Conservation (phyloP, 208 protist species). For the Trypanosoma scelopori region DNA sequence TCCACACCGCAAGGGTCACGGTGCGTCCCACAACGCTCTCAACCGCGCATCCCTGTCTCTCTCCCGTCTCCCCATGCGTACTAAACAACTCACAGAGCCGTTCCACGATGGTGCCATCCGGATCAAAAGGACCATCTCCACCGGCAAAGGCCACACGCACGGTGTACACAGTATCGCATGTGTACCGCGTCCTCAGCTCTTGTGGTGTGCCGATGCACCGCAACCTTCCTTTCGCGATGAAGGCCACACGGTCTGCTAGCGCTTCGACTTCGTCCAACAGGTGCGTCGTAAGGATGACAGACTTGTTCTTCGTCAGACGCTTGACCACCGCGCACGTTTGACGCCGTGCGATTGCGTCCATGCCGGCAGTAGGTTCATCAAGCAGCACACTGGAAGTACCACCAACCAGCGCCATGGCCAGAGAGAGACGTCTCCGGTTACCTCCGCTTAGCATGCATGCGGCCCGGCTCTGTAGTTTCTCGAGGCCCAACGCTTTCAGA, state of each 20-base stretch:
- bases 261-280: constrained; percentile 90
- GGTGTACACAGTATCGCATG: constrained; percentile 45
- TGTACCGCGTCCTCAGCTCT: constrained; percentile 48
- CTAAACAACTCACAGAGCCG: constrained; percentile 8
- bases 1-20: constrained; percentile 40
- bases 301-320: constrained; percentile 44
- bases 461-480: constrained; percentile 27
- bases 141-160: constrained; percentile 48
- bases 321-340: constrained; percentile 80
- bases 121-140: background rate
- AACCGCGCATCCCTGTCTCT: constrained; percentile 34
- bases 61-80: background rate
- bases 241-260: constrained; percentile 66
- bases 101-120: background rate
- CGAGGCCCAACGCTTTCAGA: constrained; percentile 53
- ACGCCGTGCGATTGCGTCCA: constrained; percentile 84
- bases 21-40: constrained; percentile 46
- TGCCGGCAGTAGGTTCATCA: constrained; percentile 90
- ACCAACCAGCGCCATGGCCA: constrained; percentile 88
- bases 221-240: constrained; percentile 52
- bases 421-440: constrained; percentile 87
- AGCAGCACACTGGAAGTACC: constrained; percentile 73
- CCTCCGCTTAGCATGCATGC: constrained; percentile 66
- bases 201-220: constrained; percentile 58
- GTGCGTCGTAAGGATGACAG: constrained; percentile 72